Evolutionary conservation across 345 rosid genomes (phyloP).

Genomic region (Noccaea caerulescens): DNA sequence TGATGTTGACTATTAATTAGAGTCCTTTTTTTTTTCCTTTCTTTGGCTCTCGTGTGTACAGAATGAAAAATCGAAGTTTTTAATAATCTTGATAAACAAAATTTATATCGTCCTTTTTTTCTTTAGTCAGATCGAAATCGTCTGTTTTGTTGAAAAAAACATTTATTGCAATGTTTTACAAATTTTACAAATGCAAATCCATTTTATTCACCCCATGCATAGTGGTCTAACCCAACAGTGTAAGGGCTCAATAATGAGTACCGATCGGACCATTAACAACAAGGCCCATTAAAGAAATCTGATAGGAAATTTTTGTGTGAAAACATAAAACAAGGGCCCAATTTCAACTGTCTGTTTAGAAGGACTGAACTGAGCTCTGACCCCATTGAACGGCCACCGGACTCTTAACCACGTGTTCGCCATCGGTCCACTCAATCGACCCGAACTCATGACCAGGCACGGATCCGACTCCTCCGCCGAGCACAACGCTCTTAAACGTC

Average conservation of each 20-base stretch:
- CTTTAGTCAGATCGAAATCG: neutral
- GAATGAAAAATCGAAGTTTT: neutral
- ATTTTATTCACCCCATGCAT: constrained; percentile 15
- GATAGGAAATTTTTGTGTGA: neutral
- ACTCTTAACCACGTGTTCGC: constrained; percentile 71
- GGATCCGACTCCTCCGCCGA: constrained; percentile 43
- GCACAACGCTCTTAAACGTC: constrained; percentile 54
- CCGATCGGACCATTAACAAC: neutral
- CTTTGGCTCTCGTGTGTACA: neutral
- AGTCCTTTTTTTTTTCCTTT: neutral
- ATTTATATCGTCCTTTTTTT: neutral
- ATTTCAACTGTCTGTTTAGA: constrained; percentile 29
- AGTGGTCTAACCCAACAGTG: constrained; percentile 20
- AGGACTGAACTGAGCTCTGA: constrained; percentile 52
- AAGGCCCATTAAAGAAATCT: constrained; percentile 19
- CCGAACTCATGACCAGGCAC: constrained; percentile 53
- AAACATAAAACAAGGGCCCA: constrained; percentile 20
- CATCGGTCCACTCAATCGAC: constrained; percentile 80
- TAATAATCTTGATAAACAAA: neutral
- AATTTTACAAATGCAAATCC: constrained; percentile 28
- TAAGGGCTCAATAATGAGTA: constrained; percentile 23
- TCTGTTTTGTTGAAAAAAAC: neutral
- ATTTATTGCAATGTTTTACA: too few species aligned
- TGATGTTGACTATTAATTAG: constrained; percentile 28
- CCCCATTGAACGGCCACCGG: constrained; percentile 70